phyloP scores from a whole-genome alignment of 176 grass and related monocot species.

The Zea mays region Zm-B73-REFERENCE-NAM-5.0 NC_050105.1:147096001-147096500 shows the following conservation, averaged over 20 bases:
- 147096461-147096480: slow-evolving; percentile 20
- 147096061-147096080: slow-evolving; percentile 87
- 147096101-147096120: slow-evolving; percentile 89
- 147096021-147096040: slow-evolving; percentile 92
- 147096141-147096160: slow-evolving; percentile 90
- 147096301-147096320: slow-evolving; percentile 27
- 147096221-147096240: not conserved
- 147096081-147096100: slow-evolving; percentile 99
- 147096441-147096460: slow-evolving; percentile 37
- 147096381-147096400: slow-evolving; percentile 51
- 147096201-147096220: slow-evolving; percentile 5
- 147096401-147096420: slow-evolving; percentile 49
- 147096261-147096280: not conserved
- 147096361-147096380: slow-evolving; percentile 32
- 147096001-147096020: slow-evolving; percentile 96
- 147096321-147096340: slow-evolving; percentile 29
- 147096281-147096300: slow-evolving; percentile 14
- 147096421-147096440: slow-evolving; percentile 59
- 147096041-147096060: slow-evolving; percentile 95
- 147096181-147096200: slow-evolving; percentile 25
- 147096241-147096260: not conserved
- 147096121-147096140: slow-evolving; percentile 70
- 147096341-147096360: slow-evolving; percentile 18
- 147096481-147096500: not conserved
- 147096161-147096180: slow-evolving; percentile 99